Conservation (phyloP, 106 monocot species). For the Cymbidium sinense region DNA sequence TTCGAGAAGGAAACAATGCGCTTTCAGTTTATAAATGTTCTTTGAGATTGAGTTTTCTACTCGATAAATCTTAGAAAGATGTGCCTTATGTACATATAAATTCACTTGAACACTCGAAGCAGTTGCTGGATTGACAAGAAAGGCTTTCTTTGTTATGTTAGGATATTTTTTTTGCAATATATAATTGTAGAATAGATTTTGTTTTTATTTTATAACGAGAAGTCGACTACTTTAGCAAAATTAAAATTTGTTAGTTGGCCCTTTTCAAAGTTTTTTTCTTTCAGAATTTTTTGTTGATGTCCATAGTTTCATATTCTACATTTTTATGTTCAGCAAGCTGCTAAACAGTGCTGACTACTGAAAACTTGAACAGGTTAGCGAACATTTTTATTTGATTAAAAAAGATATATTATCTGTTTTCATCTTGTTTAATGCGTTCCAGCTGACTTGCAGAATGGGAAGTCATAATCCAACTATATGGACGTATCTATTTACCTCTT, state of each 20-base stretch:
- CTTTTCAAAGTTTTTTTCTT: too few relatives aligned
- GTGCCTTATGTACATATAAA: neutral
- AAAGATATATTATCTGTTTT: neutral
- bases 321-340: neutral
- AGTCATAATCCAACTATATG: neutral
- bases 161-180: too few relatives aligned
- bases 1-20: neutral
- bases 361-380: neutral
- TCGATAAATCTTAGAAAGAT: neutral
- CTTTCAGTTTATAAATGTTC: neutral
- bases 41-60: neutral
- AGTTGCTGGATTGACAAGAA: neutral
- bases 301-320: too few relatives aligned
- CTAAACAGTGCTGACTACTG: neutral
- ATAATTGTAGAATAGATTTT: neutral
- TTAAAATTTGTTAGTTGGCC: neutral
- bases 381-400: neutral
- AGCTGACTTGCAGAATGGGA: constrained; percentile 4
- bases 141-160: neutral
- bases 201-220: neutral
- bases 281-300: too few relatives aligned
- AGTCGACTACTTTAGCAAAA: neutral
- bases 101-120: neutral
- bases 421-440: neutral
- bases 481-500: constrained; percentile 10